Percentiles rank a stretch among this genome's conserved stretches.
phyloP scores from a whole-genome alignment of 2,329 filamentous ascomycete species.

The Metarhizium humberi region DNA sequence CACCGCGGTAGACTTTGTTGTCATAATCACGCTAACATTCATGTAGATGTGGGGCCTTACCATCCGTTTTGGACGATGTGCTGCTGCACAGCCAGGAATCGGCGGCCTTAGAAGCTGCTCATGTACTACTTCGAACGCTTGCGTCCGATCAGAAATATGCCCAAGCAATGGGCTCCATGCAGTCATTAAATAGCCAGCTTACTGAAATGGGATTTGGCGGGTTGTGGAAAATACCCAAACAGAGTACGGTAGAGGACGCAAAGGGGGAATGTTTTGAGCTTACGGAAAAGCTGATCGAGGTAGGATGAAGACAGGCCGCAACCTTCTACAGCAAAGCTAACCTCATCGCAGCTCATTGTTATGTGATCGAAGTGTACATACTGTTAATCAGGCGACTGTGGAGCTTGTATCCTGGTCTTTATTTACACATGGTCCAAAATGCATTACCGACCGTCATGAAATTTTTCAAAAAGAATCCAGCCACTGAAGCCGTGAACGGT shows the following conservation, averaged over 20 bases:
- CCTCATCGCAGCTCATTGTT: slow-evolving; percentile 5
- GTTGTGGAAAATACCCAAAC: slow-evolving; percentile 49
- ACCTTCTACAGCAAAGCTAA: background rate
- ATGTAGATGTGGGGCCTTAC: slow-evolving; percentile 44
- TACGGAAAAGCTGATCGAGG: slow-evolving; percentile 54
- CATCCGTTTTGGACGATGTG: slow-evolving; percentile 50
- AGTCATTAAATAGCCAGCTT: slow-evolving; percentile 41
- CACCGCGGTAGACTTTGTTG: too few relatives aligned
- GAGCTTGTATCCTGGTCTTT: background rate
- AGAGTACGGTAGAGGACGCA: slow-evolving; percentile 37
- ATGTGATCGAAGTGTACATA: slow-evolving; percentile 2
- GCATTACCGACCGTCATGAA: background rate
- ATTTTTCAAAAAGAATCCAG: too few relatives aligned
- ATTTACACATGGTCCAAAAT: background rate
- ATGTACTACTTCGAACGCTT: slow-evolving; percentile 48
- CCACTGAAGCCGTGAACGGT: too few relatives aligned
- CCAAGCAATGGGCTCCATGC: slow-evolving; percentile 35
- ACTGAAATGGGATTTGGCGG: slow-evolving; percentile 55
- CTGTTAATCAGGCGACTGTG: background rate
- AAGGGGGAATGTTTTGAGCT: slow-evolving; percentile 43
- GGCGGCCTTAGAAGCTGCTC: slow-evolving; percentile 49
- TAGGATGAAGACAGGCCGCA: slow-evolving; percentile 19
- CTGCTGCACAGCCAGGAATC: slow-evolving; percentile 55
- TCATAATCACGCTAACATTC: slow-evolving; percentile 7
- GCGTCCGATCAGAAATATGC: slow-evolving; percentile 44